Evolutionary conservation across 2,329 filamentous ascomycete genomes (phyloP), one percentile per base, ranked within the genome.

Genomic region (Cladosporium sphaerospermum): DNA sequence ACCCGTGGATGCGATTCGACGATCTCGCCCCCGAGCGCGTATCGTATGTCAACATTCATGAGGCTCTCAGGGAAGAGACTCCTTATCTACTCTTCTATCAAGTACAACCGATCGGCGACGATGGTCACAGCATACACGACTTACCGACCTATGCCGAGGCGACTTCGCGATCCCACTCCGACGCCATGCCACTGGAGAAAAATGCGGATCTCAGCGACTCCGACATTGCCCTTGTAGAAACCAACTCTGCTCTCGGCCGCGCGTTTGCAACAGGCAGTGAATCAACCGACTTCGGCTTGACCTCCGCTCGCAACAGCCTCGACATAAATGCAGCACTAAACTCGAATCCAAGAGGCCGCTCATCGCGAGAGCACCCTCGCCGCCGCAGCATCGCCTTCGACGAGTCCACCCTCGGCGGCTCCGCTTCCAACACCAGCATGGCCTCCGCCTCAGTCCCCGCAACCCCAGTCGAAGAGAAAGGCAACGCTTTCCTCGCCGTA

Each of bases 1-100:
- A 86, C 10, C 82, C 84, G 58, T 99, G 93, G 93, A 83, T 96
- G 67, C 86, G 85, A 36, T 96, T 96, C 62, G 93, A 99, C 65
- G 93, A 99, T 67, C 75, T 97, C n/a, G 74, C 82, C 1, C 75
- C 80, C 34, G 78, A 84, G 53, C 82, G 92, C 23, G 86, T 97
- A 3, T 78, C 78, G 0, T 78, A 86, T 52, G 84, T 96, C 45
- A 82, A 95, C 62, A 86, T 96, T 57, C 84, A 88, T 56, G 73
- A 85, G 60, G 85, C 88, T 0, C 73, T 97, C 46, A 85, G 82
- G 60, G 80, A 86, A n/a, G 91, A 96, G 68, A 95, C 89, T 68
- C 92, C 93, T 0, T 97, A 97, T 67, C 79, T 97, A 6, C 76
- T 99, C 0, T 97, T 97, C 69, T 99, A 96, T 65, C 92, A 96